Base-by-base conservation (phyloP, 352 stramenopile genomes). In the Phytophthora boehmeriae region DNA sequence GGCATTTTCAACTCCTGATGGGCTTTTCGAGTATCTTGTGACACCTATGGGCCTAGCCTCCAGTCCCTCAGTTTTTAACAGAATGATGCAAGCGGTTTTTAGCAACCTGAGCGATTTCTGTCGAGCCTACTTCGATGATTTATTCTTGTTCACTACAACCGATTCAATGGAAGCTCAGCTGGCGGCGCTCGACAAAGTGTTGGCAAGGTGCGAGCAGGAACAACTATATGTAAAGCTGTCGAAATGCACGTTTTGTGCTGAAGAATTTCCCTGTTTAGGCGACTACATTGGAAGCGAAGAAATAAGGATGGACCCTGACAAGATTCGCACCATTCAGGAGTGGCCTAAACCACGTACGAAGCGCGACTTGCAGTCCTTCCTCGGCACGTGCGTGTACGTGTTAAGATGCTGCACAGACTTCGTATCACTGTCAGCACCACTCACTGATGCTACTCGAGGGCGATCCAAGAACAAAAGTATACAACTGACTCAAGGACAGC, bases 331-430 rank as follows among this genome's bases (percentile, higher is more conserved):
- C 28, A 71, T 48, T 14, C 43, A 23, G 2, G 43, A 54, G 4
- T 61, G 63, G 58, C 63, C 57, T 4, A 6, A 58, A 3, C 53
- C 54, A 8, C 28, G 25, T 2, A 57, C 51, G 4, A 67, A 71
- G 42, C 46, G 53, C 1, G 36, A 67, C 5, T 27, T 72, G 41
- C 58, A 65, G 25, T 44, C 54, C 0, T 56, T 59, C 28, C 14
- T 66, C 11, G 54, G 54, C 2, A 66, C 54, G 1, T 53, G 53
- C 5, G 44, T 51, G 20, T 70, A 67, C 22, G 59, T 55, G 0
- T 36, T 54, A 22, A 27, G 60, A 22, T 66, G 46, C 20, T 66
- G 39, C 3, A 16, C 17, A 11, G 44, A 35, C 45, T 62, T 59
- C 38, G 42, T 19, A 8, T 25, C 41, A 3, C 27, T 44, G 9